Conservation (phyloP, 2,329 filamentous ascomycete species). For the Fusarium oligoseptatum region DNA sequence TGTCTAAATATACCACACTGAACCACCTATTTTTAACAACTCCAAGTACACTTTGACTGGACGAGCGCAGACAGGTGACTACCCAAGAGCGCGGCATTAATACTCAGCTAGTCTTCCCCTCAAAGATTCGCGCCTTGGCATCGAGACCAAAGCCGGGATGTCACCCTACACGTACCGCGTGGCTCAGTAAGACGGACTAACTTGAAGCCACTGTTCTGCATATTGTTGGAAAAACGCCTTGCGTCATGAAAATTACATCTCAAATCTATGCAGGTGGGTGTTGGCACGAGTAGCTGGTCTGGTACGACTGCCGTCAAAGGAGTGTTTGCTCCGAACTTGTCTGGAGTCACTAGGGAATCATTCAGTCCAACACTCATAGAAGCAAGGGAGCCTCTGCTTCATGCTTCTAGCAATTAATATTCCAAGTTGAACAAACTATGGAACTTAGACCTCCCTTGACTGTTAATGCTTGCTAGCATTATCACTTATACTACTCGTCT, state of each 20-base stretch:
- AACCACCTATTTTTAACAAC: background rate
- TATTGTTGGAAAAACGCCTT: background rate
- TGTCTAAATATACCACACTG: background rate
- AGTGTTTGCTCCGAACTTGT: background rate
- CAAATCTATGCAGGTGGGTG: background rate
- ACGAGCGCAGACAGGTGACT: background rate
- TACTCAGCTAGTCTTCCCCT: background rate
- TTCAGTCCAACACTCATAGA: background rate
- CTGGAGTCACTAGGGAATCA: background rate
- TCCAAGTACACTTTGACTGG: background rate
- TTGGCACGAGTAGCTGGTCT: background rate
- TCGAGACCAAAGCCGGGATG: constrained; percentile 1
- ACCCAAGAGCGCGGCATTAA: background rate
- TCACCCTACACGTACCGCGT: background rate
- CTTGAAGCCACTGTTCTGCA: background rate
- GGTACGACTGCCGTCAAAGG: background rate
- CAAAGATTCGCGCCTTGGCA: background rate
- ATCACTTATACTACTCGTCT: background rate
- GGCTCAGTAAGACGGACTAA: constrained; percentile 4
- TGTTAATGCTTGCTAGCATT: background rate
- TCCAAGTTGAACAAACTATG: background rate
- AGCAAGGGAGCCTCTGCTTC: background rate
- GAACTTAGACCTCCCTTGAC: background rate
- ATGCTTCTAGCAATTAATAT: background rate
- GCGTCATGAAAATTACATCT: background rate